phyloP scores from a whole-genome alignment of 1,139 yeast genomes.

The Zygotorulaspora mrakii region DNA sequence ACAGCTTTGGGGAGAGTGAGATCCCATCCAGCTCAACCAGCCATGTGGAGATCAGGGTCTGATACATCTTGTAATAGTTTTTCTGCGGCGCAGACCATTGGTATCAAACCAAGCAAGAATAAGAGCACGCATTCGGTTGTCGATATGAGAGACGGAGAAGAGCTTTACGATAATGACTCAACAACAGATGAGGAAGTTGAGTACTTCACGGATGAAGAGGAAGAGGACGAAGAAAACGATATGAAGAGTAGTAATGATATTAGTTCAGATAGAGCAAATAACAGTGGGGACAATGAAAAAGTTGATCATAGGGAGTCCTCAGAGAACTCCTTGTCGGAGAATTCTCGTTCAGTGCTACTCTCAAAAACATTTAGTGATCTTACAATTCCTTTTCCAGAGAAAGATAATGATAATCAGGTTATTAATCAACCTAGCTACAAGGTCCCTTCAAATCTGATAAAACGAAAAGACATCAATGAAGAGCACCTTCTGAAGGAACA shows the following conservation, averaged over 20 bases:
- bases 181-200: constrained; percentile 33
- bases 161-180: constrained; percentile 21
- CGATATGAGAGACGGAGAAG: constrained; percentile 25
- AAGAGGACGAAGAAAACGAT: constrained; percentile 40
- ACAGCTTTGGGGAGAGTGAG: constrained; percentile 28
- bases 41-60: constrained; percentile 14
- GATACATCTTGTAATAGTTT: constrained; percentile 14
- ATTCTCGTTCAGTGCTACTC: constrained; percentile 6
- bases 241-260: constrained; percentile 22
- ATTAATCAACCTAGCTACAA: constrained; percentile 25
- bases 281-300: background rate
- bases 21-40: constrained; percentile 24
- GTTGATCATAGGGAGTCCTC: background rate
- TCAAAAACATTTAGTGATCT: constrained; percentile 11
- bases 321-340: background rate
- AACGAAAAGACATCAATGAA: constrained; percentile 8
- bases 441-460: constrained; percentile 28
- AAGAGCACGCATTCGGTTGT: constrained; percentile 32
- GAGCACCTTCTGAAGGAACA: background rate
- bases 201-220: constrained; percentile 32
- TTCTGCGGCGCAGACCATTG: constrained; percentile 11
- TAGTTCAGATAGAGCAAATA: background rate
- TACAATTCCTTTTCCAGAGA: constrained; percentile 10
- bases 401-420: constrained; percentile 4
- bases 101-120: constrained; percentile 29